Evolutionary conservation across 345 rosid species (phyloP).

Genomic region (Gossypium sturtianum): DNA sequence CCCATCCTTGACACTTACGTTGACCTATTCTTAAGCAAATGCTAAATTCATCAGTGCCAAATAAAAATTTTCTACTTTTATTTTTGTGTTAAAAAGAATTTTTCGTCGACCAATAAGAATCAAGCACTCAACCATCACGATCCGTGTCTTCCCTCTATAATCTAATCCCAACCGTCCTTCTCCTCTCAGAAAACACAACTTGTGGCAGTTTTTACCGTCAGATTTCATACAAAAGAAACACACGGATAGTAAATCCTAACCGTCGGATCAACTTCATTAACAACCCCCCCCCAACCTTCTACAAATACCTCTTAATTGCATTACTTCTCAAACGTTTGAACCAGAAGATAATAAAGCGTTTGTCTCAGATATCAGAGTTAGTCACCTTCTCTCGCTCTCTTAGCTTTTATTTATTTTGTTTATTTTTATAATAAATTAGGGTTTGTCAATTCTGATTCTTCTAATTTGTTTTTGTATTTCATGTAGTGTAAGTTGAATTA

Average conservation of each 20-base stretch:
- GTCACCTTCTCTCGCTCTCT: not conserved
- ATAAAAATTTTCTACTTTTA: too few species aligned
- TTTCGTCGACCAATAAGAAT: not conserved
- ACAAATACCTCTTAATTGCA: slow-evolving; percentile 8
- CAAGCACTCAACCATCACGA: slow-evolving; percentile 10
- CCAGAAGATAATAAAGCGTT: accelerated
- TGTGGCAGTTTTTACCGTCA: slow-evolving; percentile 29
- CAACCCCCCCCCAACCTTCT: not conserved
- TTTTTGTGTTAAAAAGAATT: not conserved
- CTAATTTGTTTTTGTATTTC: not conserved
- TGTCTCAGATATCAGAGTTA: not conserved
- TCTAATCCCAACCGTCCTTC: slow-evolving; percentile 36
- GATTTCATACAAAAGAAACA: slow-evolving; percentile 39
- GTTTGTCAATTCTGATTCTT: not conserved
- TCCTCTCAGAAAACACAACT: slow-evolving; percentile 48
- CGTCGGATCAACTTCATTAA: slow-evolving; percentile 28
- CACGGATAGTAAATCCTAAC: slow-evolving; percentile 36
- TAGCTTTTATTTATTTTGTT: too few species aligned
- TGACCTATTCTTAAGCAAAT: too few species aligned
- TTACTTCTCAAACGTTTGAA: accelerated
- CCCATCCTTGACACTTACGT: too few species aligned
- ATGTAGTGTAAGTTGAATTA: not conserved
- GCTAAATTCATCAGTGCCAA: too few species aligned
- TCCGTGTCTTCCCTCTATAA: slow-evolving; percentile 32
- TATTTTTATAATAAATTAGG: not conserved